phyloP scores from a whole-genome alignment of 176 grass and related monocot species.

The Pharus latifolius region DNA sequence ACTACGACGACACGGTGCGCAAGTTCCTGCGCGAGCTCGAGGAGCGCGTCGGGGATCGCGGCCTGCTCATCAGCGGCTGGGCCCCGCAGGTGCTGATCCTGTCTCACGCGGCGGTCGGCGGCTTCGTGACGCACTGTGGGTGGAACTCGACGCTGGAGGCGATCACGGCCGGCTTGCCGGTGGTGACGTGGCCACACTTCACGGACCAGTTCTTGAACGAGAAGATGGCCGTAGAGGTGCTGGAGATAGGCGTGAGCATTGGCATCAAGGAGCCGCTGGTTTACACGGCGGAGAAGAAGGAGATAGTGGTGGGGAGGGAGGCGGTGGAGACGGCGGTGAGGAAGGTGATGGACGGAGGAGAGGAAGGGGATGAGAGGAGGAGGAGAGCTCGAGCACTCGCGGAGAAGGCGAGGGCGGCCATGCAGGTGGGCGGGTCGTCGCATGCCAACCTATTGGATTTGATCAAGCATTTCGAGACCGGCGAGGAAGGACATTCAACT shows the following conservation, averaged over 20 bases:
- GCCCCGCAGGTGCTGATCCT: constrained; percentile 57
- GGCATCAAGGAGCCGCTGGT: constrained; percentile 1
- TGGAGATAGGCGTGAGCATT: constrained; percentile 36
- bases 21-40: constrained; percentile 5
- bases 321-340: constrained; percentile 12
- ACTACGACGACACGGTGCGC: background rate
- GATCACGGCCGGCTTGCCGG: constrained; percentile 26
- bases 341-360: constrained; percentile 22
- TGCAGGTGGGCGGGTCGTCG: constrained; percentile 21
- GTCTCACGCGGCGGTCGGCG: constrained; percentile 38
- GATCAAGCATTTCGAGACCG: background rate
- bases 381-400: background rate
- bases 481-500: no score
- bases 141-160: constrained; percentile 79
- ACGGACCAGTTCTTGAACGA: constrained; percentile 47
- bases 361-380: constrained; percentile 18
- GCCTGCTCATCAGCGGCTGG: constrained; percentile 35
- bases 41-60: constrained; percentile 4
- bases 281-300: background rate
- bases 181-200: constrained; percentile 52
- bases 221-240: constrained; percentile 43
- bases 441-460: constrained; percentile 3
- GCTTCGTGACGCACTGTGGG: constrained; percentile 73
- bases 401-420: background rate
- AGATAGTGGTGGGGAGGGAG: background rate